Evolutionary conservation across 2,329 filamentous ascomycete genomes (phyloP).

Genomic region (Grosmannia clavigera): DNA sequence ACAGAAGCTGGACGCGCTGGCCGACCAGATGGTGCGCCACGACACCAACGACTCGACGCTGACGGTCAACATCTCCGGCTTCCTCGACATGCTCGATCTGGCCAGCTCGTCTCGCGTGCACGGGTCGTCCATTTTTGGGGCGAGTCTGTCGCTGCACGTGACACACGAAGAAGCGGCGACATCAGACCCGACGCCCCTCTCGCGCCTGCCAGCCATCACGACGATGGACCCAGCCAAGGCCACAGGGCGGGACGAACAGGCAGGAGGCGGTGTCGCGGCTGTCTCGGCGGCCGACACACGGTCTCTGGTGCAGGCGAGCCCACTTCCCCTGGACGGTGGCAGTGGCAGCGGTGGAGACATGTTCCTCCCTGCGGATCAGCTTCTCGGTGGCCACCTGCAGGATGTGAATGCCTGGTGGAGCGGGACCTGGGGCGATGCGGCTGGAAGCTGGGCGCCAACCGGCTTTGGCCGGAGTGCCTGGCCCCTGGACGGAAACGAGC

Average conservation of each 20-base stretch:
- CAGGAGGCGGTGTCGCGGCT: not conserved
- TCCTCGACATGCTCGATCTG: constrained; percentile 3
- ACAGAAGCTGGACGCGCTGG: not conserved
- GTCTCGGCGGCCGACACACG: not conserved
- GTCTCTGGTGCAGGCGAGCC: not conserved
- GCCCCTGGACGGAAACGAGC: not conserved
- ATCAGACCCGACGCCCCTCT: not conserved
- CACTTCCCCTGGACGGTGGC: not conserved
- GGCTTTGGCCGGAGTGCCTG: not conserved
- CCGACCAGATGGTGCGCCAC: not conserved
- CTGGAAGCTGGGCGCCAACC: not conserved
- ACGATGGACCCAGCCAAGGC: not conserved
- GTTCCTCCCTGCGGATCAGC: constrained; percentile 2
- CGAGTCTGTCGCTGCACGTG: not conserved
- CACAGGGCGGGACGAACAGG: not conserved
- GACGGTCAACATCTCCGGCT: constrained; percentile 1
- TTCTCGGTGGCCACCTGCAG: constrained; percentile 1
- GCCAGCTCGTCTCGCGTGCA: not conserved
- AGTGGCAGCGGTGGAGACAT: not conserved
- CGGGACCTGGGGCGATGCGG: constrained; percentile 1
- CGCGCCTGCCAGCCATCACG: not conserved
- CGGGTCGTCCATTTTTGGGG: not conserved
- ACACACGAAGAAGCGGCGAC: not conserved
- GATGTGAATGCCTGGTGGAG: constrained; percentile 3
- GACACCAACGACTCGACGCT: not conserved